These are phyloP conservation scores for Fusarium foetens DNA, from an alignment of 2,329 filamentous ascomycete genomes.

Conservation along the genomic window DNA sequence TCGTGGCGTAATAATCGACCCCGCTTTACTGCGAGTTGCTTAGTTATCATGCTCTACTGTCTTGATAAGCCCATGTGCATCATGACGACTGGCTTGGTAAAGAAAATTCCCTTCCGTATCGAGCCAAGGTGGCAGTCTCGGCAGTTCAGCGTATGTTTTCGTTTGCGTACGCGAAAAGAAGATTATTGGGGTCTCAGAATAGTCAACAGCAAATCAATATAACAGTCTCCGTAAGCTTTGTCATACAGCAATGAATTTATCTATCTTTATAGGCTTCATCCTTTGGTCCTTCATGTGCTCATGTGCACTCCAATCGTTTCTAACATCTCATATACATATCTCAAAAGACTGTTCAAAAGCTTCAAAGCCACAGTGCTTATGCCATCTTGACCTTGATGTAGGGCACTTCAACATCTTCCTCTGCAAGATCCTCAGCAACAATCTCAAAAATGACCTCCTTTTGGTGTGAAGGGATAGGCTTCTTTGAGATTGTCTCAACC, in stretches of 20 bases:
- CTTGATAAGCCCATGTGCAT: conserved; percentile 36
- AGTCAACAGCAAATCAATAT: not conserved
- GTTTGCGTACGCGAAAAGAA: not conserved
- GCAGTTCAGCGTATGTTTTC: not conserved
- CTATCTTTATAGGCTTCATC: conserved; percentile 35
- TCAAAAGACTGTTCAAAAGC: conserved; percentile 3
- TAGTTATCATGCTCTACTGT: conserved; percentile 27
- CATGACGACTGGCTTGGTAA: conserved; percentile 31
- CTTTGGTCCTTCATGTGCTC: conserved; percentile 29
- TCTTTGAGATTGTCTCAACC: conserved; percentile 90
- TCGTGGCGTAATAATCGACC: conserved; percentile 42
- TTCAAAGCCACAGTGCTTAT: conserved; percentile 24
- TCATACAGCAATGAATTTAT: conserved; percentile 25
- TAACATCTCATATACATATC: conserved; percentile 23
- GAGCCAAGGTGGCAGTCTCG: not conserved
- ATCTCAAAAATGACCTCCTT: conserved; percentile 98
- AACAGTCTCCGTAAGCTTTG: not conserved
- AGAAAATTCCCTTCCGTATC: not conserved
- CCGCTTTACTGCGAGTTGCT: conserved; percentile 38
- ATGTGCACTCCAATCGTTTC: conserved; percentile 21
- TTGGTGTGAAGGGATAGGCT: conserved; percentile 88
- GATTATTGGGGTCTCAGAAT: not conserved
- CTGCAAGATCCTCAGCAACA: conserved; percentile 86
- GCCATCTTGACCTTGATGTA: conserved; percentile 89
- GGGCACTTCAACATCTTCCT: conserved; percentile 95